A percentile compares a stretch with the other conserved stretches of the same genome.
Evolutionary conservation across 148 eudicot species (phyloP).

Genomic region (Persicaria tinctoria): DNA sequence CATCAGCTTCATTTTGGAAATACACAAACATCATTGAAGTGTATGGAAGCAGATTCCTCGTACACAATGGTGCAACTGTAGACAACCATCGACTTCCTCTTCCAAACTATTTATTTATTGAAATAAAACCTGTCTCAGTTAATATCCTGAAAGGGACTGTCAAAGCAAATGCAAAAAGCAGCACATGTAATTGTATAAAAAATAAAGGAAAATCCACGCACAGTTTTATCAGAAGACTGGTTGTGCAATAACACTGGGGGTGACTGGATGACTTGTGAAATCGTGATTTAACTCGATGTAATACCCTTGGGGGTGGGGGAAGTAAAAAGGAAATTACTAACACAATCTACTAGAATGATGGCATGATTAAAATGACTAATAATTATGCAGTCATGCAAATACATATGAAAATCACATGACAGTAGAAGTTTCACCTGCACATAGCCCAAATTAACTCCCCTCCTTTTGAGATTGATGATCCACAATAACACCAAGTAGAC

Average conservation of each 20-base stretch:
- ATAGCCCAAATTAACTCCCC: slow-evolving; percentile 14
- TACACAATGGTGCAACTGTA: neutral
- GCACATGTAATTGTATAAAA: neutral
- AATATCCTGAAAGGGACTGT: neutral
- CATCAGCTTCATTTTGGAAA: neutral
- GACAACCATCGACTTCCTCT: neutral
- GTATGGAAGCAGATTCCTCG: slow-evolving; percentile 1
- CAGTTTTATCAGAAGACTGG: no score
- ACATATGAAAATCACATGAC: neutral
- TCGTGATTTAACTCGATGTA: no score
- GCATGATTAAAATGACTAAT: neutral
- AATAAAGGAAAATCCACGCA: no score
- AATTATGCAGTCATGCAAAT: neutral
- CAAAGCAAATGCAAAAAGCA: neutral
- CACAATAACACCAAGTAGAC: slow-evolving; percentile 25
- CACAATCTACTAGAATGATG: neutral
- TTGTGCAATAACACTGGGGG: no score
- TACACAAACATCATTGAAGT: neutral
- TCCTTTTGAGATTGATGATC: slow-evolving; percentile 21
- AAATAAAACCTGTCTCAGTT: neutral
- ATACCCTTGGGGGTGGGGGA: no score
- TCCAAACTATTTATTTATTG: neutral
- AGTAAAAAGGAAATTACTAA: no score
- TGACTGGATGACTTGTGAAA: no score
- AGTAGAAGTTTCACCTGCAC: neutral